Evolutionary conservation across 2,329 filamentous ascomycete species (phyloP), one percentile per base, ranked within the genome.

Genomic region (Immersiporthe knoxdaviesiana): DNA sequence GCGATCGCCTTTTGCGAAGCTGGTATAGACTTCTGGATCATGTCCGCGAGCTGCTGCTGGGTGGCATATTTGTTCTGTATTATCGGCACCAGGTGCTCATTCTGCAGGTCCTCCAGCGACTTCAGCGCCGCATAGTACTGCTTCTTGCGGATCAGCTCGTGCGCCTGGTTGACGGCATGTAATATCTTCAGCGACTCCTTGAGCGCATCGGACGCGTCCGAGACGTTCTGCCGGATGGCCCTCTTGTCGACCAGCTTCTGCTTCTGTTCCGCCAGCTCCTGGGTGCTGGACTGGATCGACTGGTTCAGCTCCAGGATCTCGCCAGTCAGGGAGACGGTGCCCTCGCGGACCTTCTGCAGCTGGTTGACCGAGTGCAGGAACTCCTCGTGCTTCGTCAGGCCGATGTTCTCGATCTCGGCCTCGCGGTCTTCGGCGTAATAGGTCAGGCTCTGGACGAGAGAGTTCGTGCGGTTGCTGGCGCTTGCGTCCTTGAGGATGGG

Each of bases 21-120:
- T 1, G 96, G 96, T 41, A 98, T 95, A 0, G 95, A 98, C 74
- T 93, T 94, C 78, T 97, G 95, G 73, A 99, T 98, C 83, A 97
- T 89, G 77, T 97, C 93, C 41, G 96, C 96, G 72, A 99, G 91
- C 76, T 94, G 95, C 80, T 97, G 97, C 73, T 97, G 93, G 1
- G 93, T 97, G 11, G 97, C 93, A 74, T 97, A 96, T 77, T 94
- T 94, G 73, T 90, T 91, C 76, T 91, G 88, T 71, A 91, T 87
- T 60, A 85, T 90, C 24, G 88, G 88, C 18, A 90, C 83, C 24
- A 99, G 87, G 77, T 98, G 93, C 73, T 99, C 94, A 79, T 97
- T 97, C 77, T 98, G 95, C 54, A 99, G 84, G 78, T 99, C 96
- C 75, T 98, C 96, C 61, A 99, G 84, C 4, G 95, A 95, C 74